phyloP scores from a whole-genome alignment of 192 early-diverging fungal species.

The Spizellomyces sp. region DNA sequence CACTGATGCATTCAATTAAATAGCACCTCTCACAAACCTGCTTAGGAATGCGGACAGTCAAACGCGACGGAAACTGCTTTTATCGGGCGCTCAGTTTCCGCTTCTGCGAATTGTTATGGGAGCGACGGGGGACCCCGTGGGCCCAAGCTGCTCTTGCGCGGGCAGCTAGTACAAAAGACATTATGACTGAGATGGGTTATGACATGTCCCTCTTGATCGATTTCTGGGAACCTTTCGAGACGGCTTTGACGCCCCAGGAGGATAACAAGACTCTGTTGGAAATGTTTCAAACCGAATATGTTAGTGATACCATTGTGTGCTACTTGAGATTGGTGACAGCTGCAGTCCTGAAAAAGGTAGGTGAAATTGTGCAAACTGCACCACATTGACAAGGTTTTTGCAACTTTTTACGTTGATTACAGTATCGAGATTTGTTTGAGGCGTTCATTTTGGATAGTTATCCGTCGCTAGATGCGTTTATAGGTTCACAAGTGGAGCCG shows the following conservation, averaged over 20 bases:
- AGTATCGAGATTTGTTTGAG: conserved; percentile 58
- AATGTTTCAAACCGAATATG: conserved; percentile 43
- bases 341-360: conserved; percentile 49
- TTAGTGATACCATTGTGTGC: conserved; percentile 56
- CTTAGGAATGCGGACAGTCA: conserved; percentile 6
- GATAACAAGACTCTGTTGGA: conserved; percentile 31
- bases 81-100: conserved; percentile 54
- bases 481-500: conserved; percentile 50
- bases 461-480: conserved; percentile 48
- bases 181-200: conserved; percentile 30
- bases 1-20: neutral
- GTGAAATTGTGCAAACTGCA: neutral
- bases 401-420: neutral
- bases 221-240: conserved; percentile 49
- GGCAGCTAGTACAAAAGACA: neutral
- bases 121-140: conserved; percentile 31
- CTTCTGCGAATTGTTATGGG: conserved; percentile 45
- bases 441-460: conserved; percentile 54
- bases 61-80: conserved; percentile 59
- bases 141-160: conserved; percentile 26
- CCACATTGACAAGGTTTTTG: neutral
- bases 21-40: neutral
- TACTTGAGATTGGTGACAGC: conserved; percentile 54
- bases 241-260: conserved; percentile 25
- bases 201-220: conserved; percentile 51